Evolutionary conservation across 352 stramenopile genomes (phyloP).

Genomic region (Labyrinthula sp.): DNA sequence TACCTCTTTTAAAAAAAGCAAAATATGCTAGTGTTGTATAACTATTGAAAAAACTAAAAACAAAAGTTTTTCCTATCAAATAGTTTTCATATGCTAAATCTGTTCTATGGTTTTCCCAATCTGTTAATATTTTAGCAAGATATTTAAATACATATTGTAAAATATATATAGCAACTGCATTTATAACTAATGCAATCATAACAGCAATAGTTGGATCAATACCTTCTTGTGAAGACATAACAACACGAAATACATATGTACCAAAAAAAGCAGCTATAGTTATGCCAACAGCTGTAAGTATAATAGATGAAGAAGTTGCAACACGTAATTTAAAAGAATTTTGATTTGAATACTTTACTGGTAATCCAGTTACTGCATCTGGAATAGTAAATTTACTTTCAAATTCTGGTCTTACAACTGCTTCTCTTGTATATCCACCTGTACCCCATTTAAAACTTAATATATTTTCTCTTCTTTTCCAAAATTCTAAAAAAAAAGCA

Average conservation of each 20-base stretch:
- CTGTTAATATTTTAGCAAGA: constrained; percentile 52
- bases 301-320: constrained; percentile 1
- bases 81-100: constrained; percentile 60
- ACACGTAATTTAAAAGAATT: constrained; percentile 42
- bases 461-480: constrained; percentile 58
- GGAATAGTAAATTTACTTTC: constrained; percentile 48
- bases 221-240: constrained; percentile 43
- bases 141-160: constrained; percentile 47
- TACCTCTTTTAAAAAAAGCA: constrained; percentile 40
- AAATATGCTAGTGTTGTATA: constrained; percentile 90
- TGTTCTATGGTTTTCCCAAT: constrained; percentile 68
- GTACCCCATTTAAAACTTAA: constrained; percentile 58
- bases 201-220: constrained; percentile 43
- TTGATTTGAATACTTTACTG: constrained; percentile 50
- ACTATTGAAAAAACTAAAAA: constrained; percentile 85
- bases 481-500: constrained; percentile 56
- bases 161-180: constrained; percentile 53
- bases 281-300: constrained; percentile 1
- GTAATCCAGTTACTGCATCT: constrained; percentile 41
- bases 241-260: constrained; percentile 39
- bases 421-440: constrained; percentile 45
- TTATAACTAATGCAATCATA: constrained; percentile 48
- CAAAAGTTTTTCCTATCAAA: constrained; percentile 65
- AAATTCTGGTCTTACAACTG: constrained; percentile 57
- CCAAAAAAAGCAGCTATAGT: constrained; percentile 42